Percentiles rank a stretch among this genome's conserved stretches.
phyloP scores from a whole-genome alignment of 1,284 basidiomycete species.

The Ganoderma lucidum region DNA sequence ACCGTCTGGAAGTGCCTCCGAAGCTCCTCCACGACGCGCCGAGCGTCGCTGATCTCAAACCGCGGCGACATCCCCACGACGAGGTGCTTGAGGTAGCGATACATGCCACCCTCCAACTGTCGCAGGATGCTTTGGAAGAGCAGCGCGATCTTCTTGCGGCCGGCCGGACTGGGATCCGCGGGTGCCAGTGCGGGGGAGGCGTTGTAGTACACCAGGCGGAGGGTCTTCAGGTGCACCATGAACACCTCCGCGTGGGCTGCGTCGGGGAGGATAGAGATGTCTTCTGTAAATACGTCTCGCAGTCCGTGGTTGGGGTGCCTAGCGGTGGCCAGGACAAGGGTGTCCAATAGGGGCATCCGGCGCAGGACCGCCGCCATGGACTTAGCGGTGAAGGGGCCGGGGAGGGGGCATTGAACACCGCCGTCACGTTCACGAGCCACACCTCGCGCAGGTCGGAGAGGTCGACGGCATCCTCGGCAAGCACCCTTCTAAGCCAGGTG shows the following conservation, averaged over 20 bases:
- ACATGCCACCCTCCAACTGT: slow-evolving; percentile 3
- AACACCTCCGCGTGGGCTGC: background rate
- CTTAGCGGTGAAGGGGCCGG: background rate
- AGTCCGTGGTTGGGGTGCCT: background rate
- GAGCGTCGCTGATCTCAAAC: background rate
- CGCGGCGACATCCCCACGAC: slow-evolving; percentile 7
- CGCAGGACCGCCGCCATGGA: background rate
- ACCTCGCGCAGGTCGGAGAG: background rate
- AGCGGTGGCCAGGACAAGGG: background rate
- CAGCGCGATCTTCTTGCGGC: background rate
- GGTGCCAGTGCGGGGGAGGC: background rate
- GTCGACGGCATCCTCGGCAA: background rate
- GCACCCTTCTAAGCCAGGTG: background rate
- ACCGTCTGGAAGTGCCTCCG: background rate
- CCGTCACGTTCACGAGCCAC: background rate
- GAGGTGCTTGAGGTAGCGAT: slow-evolving; percentile 11
- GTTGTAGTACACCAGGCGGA: slow-evolving; percentile 1
- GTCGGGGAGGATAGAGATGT: background rate
- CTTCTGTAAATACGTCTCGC: too few species aligned
- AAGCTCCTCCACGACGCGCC: background rate
- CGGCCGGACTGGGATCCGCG: background rate
- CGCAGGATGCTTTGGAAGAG: background rate
- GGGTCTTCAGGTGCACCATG: slow-evolving; percentile 3
- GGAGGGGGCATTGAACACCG: background rate
- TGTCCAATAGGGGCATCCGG: background rate